phyloP scores from a whole-genome alignment of 2,329 filamentous ascomycete genomes.

The Botrytis cinerea region DNA sequence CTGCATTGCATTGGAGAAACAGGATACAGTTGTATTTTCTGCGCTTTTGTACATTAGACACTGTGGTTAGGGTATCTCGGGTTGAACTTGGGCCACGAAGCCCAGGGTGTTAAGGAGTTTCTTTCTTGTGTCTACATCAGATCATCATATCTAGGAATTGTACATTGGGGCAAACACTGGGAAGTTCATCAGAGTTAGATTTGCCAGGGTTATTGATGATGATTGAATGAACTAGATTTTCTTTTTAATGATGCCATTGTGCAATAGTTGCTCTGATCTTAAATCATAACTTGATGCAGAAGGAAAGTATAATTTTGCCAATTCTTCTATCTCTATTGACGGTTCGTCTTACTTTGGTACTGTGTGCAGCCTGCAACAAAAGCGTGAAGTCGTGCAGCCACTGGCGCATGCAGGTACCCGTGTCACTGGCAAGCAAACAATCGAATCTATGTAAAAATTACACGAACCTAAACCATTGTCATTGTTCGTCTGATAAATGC shows the following conservation, averaged over 20 bases:
- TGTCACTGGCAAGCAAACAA: neutral
- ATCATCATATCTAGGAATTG: constrained; percentile 3
- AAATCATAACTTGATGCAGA: neutral
- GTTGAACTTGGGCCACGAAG: constrained; percentile 13
- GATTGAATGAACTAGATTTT: constrained; percentile 22
- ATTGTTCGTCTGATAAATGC: neutral
- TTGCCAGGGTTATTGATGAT: constrained; percentile 18
- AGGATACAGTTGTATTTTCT: constrained; percentile 25
- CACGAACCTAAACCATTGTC: neutral
- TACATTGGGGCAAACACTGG: constrained; percentile 21
- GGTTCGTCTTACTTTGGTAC: neutral
- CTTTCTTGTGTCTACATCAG: constrained; percentile 15
- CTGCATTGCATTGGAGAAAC: constrained; percentile 25
- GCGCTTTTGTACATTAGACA: constrained; percentile 23
- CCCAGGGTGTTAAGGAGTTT: constrained; percentile 19
- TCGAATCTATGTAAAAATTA: neutral
- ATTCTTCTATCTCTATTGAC: neutral
- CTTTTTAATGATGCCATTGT: neutral
- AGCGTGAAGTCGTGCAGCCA: neutral
- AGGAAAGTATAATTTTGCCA: neutral
- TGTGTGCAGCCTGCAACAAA: neutral
- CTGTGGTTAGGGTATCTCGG: constrained; percentile 22
- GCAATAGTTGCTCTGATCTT: neutral
- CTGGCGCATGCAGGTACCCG: neutral
- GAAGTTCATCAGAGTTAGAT: constrained; percentile 16